These are phyloP conservation scores for Saccharomycopsis capsularis DNA, from an alignment of 805 yeast genomes.

Conservation along the genomic window DNA sequence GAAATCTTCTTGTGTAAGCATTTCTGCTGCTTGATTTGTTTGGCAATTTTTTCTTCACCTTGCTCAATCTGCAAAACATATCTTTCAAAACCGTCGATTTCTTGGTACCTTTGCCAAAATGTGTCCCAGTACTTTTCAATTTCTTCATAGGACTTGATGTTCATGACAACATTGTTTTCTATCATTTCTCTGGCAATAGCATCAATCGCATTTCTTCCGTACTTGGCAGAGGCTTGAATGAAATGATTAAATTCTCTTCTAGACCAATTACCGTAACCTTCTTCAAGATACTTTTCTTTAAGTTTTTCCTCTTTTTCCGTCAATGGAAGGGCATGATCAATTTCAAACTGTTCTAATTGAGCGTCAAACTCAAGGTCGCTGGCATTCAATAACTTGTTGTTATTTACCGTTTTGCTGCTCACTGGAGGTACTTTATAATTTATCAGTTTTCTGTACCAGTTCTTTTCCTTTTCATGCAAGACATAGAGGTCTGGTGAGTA, in stretches of 20 bases:
- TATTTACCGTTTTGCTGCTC: conserved; percentile 41
- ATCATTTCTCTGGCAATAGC: conserved; percentile 68
- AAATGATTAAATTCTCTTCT: conserved; percentile 84
- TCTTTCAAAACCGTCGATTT: conserved; percentile 85
- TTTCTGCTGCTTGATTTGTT: conserved; percentile 64
- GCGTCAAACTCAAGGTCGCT: conserved; percentile 11
- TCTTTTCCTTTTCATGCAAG: conserved; percentile 73
- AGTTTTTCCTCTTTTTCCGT: conserved; percentile 73
- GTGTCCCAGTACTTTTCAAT: conserved; percentile 67
- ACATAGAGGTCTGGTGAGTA: conserved; percentile 71
- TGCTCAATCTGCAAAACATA: conserved; percentile 73
- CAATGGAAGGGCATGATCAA: conserved; percentile 69
- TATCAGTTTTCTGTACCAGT: conserved; percentile 62
- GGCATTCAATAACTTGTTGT: conserved; percentile 5
- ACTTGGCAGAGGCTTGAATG: conserved; percentile 62
- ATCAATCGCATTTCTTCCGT: conserved; percentile 69
- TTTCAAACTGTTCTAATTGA: conserved; percentile 52
- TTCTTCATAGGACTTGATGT: conserved; percentile 62
- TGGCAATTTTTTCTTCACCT: conserved; percentile 79
- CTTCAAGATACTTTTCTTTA: conserved; percentile 48
- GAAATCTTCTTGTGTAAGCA: conserved; percentile 69
- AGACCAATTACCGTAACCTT: conserved; percentile 79
- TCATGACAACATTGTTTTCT: conserved; percentile 38
- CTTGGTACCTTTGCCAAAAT: conserved; percentile 74
- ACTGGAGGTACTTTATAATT: conserved; percentile 58